A percentile compares a stretch with the other conserved stretches of the same genome.
Conservation (phyloP, 371 early-diverging fungal genomes). For the Lichtheimia hyalospora region DNA sequence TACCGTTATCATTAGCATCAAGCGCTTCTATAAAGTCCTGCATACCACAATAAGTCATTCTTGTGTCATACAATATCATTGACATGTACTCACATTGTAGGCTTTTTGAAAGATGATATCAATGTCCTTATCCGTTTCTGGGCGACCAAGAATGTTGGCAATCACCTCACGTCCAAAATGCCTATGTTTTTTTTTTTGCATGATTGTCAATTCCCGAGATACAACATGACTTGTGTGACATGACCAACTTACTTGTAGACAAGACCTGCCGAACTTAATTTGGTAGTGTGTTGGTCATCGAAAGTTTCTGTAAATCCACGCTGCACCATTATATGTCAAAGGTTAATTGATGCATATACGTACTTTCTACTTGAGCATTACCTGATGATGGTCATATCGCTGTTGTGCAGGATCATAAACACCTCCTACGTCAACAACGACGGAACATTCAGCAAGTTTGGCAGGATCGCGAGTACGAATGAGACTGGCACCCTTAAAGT, state of each 20-base stretch:
- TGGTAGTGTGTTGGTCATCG: slow-evolving; percentile 73
- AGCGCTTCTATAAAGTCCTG: slow-evolving; percentile 76
- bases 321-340: slow-evolving; percentile 15
- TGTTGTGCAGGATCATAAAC: slow-evolving; percentile 81
- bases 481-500: slow-evolving; percentile 72
- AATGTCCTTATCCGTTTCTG: slow-evolving; percentile 52
- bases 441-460: slow-evolving; percentile 78
- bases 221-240: not conserved
- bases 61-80: too few species aligned
- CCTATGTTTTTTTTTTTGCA: slow-evolving; percentile 21
- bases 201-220: not conserved
- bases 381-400: slow-evolving; percentile 97
- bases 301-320: slow-evolving; percentile 93
- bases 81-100: slow-evolving; percentile 59
- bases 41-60: not conserved
- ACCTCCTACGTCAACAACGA: slow-evolving; percentile 98
- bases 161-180: slow-evolving; percentile 89
- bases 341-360: not conserved
- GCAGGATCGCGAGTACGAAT: slow-evolving; percentile 88
- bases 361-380: slow-evolving; percentile 4
- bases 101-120: slow-evolving; percentile 76
- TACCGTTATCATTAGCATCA: slow-evolving; percentile 89
- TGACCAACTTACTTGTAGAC: slow-evolving; percentile 70
- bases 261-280: slow-evolving; percentile 91
- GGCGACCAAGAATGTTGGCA: slow-evolving; percentile 53